phyloP scores from a whole-genome alignment of 768 basidiomycete species.

The Tricholoma flavovirens region DNA sequence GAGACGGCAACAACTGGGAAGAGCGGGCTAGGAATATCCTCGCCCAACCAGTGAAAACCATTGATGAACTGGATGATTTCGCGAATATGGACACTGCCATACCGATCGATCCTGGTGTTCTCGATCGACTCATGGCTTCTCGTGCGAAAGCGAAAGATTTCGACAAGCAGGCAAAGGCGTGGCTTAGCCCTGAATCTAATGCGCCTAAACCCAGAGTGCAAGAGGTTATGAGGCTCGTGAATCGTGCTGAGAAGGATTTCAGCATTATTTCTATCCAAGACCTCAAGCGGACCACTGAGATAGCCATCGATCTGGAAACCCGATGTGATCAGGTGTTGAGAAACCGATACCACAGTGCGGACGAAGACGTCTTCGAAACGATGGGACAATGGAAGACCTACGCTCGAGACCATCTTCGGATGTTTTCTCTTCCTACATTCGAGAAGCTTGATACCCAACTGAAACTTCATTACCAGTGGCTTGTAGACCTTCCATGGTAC shows the following conservation, averaged over 20 bases:
- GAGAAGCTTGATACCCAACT: slow-evolving; percentile 70
- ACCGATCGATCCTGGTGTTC: slow-evolving; percentile 63
- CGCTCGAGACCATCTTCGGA: slow-evolving; percentile 61
- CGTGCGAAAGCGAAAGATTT: slow-evolving; percentile 70
- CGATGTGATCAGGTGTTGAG: slow-evolving; percentile 71
- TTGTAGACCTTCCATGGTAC: slow-evolving; percentile 75
- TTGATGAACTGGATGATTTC: slow-evolving; percentile 73
- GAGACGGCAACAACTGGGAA: slow-evolving; percentile 75
- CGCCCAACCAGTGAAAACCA: slow-evolving; percentile 63
- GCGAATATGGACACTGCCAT: slow-evolving; percentile 57
- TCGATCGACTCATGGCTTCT: slow-evolving; percentile 59
- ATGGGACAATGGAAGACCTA: slow-evolving; percentile 73
- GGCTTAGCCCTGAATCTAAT: slow-evolving; percentile 55
- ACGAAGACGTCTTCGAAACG: slow-evolving; percentile 64
- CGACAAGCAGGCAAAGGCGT: slow-evolving; percentile 71
- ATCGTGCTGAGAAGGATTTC: slow-evolving; percentile 73
- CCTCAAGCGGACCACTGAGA: slow-evolving; percentile 64
- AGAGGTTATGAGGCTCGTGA: slow-evolving; percentile 65
- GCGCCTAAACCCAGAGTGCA: slow-evolving; percentile 55
- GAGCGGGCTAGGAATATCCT: slow-evolving; percentile 60
- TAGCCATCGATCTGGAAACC: slow-evolving; percentile 72
- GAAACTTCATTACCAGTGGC: slow-evolving; percentile 61
- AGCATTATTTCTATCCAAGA: slow-evolving; percentile 60
- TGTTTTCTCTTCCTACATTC: slow-evolving; percentile 69
- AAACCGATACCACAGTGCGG: slow-evolving; percentile 49